Conservation (phyloP, 164 flowering plant species). For the Magnolia changhungtana region DNA sequence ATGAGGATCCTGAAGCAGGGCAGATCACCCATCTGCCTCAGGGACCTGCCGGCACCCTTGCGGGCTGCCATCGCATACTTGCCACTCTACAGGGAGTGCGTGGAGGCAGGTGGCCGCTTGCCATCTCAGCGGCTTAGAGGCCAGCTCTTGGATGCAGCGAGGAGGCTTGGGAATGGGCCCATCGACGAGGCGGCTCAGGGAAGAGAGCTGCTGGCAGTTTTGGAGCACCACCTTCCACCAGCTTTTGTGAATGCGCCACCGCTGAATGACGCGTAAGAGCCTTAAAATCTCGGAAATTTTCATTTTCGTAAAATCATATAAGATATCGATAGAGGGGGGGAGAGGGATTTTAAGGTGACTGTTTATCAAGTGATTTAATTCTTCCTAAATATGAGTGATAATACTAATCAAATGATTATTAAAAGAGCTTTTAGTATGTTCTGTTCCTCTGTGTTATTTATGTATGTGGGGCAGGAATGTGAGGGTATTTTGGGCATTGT, state of each 20-base stretch:
- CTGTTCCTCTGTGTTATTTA: neutral
- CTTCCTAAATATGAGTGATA: constrained; percentile 2
- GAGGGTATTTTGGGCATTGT: constrained; percentile 5
- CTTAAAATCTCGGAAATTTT: constrained; percentile 6
- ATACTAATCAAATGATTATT: constrained; percentile 5
- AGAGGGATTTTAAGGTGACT: neutral
- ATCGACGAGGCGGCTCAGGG: constrained; percentile 47
- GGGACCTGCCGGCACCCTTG: constrained; percentile 68
- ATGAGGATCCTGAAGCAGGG: constrained; percentile 59
- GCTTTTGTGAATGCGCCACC: constrained; percentile 43
- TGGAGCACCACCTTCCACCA: constrained; percentile 83
- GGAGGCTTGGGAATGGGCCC: constrained; percentile 47
- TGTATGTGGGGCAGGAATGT: constrained; percentile 1
- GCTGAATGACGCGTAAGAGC: constrained; percentile 15
- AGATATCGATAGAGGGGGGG: too few species aligned
- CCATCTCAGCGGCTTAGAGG: constrained; percentile 76
- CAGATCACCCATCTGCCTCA: constrained; percentile 54
- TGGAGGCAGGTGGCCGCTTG: constrained; percentile 50
- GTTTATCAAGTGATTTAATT: constrained; percentile 7
- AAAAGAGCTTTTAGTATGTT: neutral
- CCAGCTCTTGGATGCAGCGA: constrained; percentile 76
- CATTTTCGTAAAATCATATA: neutral
- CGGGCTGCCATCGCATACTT: constrained; percentile 69
- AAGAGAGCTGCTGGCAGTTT: constrained; percentile 54
- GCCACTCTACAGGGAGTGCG: constrained; percentile 80